Percentiles rank a stretch among this genome's conserved stretches.
phyloP scores from a whole-genome alignment of 2,329 filamentous ascomycete genomes.

The Arthrobotrys megalospora region DNA sequence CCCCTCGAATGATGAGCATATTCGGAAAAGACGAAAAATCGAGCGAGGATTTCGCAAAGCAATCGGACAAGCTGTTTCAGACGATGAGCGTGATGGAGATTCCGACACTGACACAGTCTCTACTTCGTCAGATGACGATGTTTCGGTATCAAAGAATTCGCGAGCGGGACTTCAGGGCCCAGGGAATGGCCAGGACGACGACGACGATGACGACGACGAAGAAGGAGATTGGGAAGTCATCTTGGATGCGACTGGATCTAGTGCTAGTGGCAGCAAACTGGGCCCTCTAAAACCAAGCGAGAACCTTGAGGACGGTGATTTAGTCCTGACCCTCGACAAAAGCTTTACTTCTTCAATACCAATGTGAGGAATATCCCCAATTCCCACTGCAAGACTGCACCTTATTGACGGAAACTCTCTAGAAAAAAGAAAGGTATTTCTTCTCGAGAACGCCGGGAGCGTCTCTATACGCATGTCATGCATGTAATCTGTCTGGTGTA shows the following conservation, averaged over 20 bases:
- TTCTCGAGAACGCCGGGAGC: slow-evolving; percentile 84
- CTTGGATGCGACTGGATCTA: slow-evolving; percentile 64
- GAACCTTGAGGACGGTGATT: slow-evolving; percentile 74
- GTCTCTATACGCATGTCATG: slow-evolving; percentile 84
- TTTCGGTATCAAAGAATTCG: background rate
- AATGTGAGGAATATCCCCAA: slow-evolving; percentile 65
- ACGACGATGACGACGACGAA: slow-evolving; percentile 69
- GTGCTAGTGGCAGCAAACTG: background rate
- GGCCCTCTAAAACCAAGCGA: slow-evolving; percentile 67
- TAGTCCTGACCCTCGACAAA: slow-evolving; percentile 79
- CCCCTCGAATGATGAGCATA: slow-evolving; percentile 24
- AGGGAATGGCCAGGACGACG: slow-evolving; percentile 62
- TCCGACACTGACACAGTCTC: slow-evolving; percentile 28
- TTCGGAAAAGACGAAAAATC: slow-evolving; percentile 45
- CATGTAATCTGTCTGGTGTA: slow-evolving; percentile 90
- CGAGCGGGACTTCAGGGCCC: background rate
- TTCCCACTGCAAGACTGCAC: background rate
- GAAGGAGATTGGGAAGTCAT: slow-evolving; percentile 74
- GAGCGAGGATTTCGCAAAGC: slow-evolving; percentile 50
- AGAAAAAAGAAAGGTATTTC: slow-evolving; percentile 86
- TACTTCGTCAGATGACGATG: background rate
- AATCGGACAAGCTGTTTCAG: slow-evolving; percentile 32
- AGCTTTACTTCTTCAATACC: slow-evolving; percentile 69
- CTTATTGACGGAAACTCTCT: slow-evolving; percentile 70
- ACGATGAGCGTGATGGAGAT: slow-evolving; percentile 45